Evolutionary conservation across 108 stramenopile genomes (phyloP).

Genomic region (Nitzschia sp.): DNA sequence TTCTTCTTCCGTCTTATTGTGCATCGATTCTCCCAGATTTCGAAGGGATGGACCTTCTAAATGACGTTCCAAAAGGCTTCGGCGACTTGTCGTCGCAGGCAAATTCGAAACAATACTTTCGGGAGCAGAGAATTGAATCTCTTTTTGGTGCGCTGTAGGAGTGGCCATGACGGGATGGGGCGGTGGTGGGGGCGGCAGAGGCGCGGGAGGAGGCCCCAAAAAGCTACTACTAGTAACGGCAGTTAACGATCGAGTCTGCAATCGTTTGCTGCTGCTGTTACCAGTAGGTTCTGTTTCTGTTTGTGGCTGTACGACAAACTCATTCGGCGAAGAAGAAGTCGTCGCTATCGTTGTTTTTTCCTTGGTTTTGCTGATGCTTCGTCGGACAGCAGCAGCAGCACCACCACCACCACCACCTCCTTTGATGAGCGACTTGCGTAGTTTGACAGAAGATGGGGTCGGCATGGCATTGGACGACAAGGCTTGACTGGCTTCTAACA

Average conservation of each 20-base stretch:
- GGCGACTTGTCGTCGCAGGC: not conserved
- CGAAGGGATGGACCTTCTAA: constrained; percentile 6
- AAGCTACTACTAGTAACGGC: not conserved
- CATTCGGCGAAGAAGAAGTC: not conserved
- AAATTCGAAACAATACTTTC: not conserved
- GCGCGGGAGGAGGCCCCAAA: not conserved
- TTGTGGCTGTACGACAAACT: not conserved
- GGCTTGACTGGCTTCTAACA: constrained; percentile 17
- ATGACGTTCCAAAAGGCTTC: constrained; percentile 10
- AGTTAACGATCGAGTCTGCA: not conserved
- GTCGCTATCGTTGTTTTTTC: not conserved
- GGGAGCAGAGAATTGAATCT: constrained; percentile 10
- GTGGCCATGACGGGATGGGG: not conserved
- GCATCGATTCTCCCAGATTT: constrained; percentile 7
- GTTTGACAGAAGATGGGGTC: constrained; percentile 8
- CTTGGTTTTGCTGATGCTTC: not conserved
- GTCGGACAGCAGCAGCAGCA: not conserved
- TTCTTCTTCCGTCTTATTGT: constrained; percentile 19
- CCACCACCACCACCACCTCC: not conserved
- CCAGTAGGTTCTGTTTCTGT: not conserved
- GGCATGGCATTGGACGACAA: not conserved
- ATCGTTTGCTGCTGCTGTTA: not conserved
- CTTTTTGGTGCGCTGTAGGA: not conserved
- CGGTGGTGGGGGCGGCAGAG: not conserved
- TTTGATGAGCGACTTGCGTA: constrained; percentile 17